A percentile compares a stretch with the other conserved stretches of the same genome.
Evolutionary conservation across 768 basidiomycete species (phyloP).

Genomic region (Pilatotrama ljubarskyi): DNA sequence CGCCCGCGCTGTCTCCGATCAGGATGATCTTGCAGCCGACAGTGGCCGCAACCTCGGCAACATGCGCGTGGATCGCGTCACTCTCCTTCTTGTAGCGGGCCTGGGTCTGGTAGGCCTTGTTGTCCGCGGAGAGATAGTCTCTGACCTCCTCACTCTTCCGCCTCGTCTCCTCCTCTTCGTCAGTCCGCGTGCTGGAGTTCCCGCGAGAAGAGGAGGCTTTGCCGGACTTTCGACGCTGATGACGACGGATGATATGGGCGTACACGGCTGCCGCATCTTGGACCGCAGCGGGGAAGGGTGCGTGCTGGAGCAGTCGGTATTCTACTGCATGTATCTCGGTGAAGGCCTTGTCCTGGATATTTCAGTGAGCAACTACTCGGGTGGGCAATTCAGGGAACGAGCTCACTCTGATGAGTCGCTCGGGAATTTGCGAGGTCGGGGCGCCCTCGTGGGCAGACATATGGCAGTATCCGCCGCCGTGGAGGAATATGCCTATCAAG

Average conservation of each 20-base stretch:
- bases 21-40: slow-evolving; percentile 40
- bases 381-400: neutral
- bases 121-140: slow-evolving; percentile 12
- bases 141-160: neutral
- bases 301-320: slow-evolving; percentile 53
- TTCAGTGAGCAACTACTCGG: neutral
- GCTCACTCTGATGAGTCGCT: slow-evolving; percentile 44
- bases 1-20: slow-evolving; percentile 57
- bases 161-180: slow-evolving; percentile 1
- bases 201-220: slow-evolving; percentile 1
- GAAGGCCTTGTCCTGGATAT: slow-evolving; percentile 32
- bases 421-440: slow-evolving; percentile 49
- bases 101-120: slow-evolving; percentile 3
- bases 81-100: slow-evolving; percentile 11
- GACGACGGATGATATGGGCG: slow-evolving; percentile 40
- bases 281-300: slow-evolving; percentile 53
- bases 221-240: slow-evolving; percentile 12
- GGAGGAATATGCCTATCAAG: slow-evolving; percentile 51
- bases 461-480: slow-evolving; percentile 58
- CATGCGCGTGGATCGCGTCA: slow-evolving; percentile 10
- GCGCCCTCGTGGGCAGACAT: slow-evolving; percentile 56
- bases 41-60: slow-evolving; percentile 16
- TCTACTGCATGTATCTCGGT: slow-evolving; percentile 45
- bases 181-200: neutral
- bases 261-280: slow-evolving; percentile 56